phyloP scores from a whole-genome alignment of 129 eudicot genomes.

The Escallonia rubra region DNA sequence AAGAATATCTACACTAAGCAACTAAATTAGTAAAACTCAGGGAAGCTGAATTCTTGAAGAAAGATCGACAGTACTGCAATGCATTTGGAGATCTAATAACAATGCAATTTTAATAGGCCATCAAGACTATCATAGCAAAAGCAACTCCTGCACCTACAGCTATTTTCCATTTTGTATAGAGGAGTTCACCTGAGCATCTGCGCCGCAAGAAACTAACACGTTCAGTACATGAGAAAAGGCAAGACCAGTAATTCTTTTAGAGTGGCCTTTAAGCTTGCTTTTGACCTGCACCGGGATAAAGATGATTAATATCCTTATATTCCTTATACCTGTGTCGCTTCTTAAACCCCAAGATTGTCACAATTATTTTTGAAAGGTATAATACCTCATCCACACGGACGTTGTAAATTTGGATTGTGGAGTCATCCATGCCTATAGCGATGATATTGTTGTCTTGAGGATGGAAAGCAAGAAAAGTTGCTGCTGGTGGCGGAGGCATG shows the following conservation, averaged over 20 bases:
- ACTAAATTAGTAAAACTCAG: not conserved
- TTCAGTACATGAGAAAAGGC: conserved; percentile 76
- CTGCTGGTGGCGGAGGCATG: conserved; percentile 88
- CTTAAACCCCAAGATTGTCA: not conserved
- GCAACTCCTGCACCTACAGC: not conserved
- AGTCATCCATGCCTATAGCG: conserved; percentile 84
- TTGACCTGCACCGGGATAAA: conserved; percentile 51
- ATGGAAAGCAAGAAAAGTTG: conserved; percentile 79
- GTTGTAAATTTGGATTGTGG: conserved; percentile 66
- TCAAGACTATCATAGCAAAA: not conserved
- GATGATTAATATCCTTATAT: not conserved
- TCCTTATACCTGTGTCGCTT: not conserved
- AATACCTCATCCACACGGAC: conserved; percentile 80
- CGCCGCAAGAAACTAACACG: conserved; percentile 87
- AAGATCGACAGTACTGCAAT: not conserved
- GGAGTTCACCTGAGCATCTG: conserved; percentile 79
- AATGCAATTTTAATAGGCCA: not conserved
- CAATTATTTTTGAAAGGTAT: not conserved
- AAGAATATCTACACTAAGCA: not conserved
- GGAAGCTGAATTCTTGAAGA: not conserved
- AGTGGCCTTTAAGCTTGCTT: conserved; percentile 96
- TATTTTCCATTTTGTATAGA: too few species aligned
- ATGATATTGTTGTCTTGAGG: conserved; percentile 81
- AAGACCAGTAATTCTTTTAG: conserved; percentile 85
- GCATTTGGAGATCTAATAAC: not conserved